Percentiles rank a stretch among this genome's conserved stretches.
phyloP scores from a whole-genome alignment of 2,329 filamentous ascomycete species.

The Apiospora rasikravindrae region DNA sequence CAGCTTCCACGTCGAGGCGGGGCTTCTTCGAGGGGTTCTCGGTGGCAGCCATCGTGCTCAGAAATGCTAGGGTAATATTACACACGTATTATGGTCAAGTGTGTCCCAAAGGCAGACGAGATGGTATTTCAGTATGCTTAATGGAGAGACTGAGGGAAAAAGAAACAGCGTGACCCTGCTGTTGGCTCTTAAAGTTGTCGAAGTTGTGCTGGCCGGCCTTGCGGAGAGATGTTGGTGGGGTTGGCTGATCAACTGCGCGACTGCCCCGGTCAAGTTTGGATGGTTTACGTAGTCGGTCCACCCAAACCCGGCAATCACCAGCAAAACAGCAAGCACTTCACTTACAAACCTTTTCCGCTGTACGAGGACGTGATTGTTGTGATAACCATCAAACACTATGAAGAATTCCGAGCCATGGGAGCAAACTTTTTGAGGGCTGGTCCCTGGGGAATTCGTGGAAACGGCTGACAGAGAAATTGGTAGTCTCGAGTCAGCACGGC shows the following conservation, averaged over 20 bases:
- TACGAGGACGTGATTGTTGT: neutral
- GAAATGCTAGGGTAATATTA: neutral
- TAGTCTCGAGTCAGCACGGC: neutral
- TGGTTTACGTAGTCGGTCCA: neutral
- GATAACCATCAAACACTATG: neutral
- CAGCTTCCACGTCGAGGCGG: slow-evolving; percentile 6
- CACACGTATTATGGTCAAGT: neutral
- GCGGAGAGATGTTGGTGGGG: neutral
- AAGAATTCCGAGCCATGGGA: neutral
- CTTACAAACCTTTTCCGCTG: neutral
- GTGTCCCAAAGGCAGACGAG: neutral
- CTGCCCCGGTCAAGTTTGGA: neutral
- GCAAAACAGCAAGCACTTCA: neutral
- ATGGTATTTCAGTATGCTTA: neutral
- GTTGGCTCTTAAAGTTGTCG: neutral
- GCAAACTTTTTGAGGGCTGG: neutral
- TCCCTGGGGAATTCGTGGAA: neutral
- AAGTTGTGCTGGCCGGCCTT: neutral
- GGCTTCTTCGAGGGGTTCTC: slow-evolving; percentile 6
- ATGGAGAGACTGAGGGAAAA: too few species aligned
- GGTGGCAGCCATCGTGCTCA: neutral
- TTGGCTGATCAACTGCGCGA: neutral
- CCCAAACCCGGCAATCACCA: neutral
- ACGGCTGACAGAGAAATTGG: neutral
- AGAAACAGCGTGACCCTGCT: neutral